These are phyloP conservation scores for Barnettozyma vustinii DNA, from an alignment of 805 yeast genomes.

Conservation along the genomic window DNA sequence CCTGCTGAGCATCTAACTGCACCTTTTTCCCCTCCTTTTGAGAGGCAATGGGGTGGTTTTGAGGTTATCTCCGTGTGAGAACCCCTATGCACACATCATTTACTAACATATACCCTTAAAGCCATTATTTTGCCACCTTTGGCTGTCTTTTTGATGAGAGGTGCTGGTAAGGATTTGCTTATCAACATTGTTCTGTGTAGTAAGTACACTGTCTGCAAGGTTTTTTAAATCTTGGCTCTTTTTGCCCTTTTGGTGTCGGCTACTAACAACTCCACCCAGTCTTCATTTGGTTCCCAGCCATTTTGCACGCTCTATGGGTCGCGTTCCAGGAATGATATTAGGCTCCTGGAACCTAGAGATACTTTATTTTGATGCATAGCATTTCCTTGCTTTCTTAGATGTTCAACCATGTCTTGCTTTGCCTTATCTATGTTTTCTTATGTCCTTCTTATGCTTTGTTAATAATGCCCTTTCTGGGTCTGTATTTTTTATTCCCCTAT, in stretches of 20 bases:
- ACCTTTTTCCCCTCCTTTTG: background rate
- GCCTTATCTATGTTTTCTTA: background rate
- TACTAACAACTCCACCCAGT: conserved; percentile 17
- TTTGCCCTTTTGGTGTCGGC: background rate
- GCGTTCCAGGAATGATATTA: conserved; percentile 27
- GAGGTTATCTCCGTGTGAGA: background rate
- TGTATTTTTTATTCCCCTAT: background rate
- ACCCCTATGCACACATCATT: background rate
- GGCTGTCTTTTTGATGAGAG: conserved; percentile 67
- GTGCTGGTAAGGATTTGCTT: conserved; percentile 58
- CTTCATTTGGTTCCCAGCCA: conserved; percentile 74
- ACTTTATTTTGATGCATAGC: background rate
- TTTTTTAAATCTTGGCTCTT: background rate
- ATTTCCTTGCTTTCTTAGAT: background rate
- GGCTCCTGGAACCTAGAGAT: background rate
- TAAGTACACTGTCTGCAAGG: conserved; percentile 12
- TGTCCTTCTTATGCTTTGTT: background rate
- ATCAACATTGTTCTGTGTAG: conserved; percentile 58
- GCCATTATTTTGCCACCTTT: conserved; percentile 70
- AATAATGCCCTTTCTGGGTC: background rate
- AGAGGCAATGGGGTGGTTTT: background rate
- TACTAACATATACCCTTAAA: conserved; percentile 10
- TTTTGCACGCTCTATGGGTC: conserved; percentile 67
- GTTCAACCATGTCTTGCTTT: background rate
- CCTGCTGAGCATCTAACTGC: background rate